Evolutionary conservation across 2,329 filamentous ascomycete genomes (phyloP).

Genomic region (Colletotrichum magnum): DNA sequence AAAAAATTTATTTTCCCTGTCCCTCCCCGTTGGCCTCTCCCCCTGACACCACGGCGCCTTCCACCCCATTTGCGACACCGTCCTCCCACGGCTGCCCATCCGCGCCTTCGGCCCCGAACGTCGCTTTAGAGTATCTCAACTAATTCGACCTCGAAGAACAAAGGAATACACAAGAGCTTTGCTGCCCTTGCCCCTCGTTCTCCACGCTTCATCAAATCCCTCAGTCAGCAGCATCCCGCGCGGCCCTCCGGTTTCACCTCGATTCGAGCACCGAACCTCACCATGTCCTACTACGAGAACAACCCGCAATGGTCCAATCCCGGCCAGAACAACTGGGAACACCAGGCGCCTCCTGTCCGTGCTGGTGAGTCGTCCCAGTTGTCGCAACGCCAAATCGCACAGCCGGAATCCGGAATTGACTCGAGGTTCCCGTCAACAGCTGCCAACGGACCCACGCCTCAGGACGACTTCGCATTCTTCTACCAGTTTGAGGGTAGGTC

Average conservation of each 20-base stretch:
- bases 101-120: slow-evolving; percentile 35
- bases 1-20: slow-evolving; percentile 41
- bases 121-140: slow-evolving; percentile 26
- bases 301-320: slow-evolving; percentile 58
- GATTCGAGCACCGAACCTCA: slow-evolving; percentile 29
- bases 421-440: slow-evolving; percentile 61
- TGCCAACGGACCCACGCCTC: slow-evolving; percentile 80
- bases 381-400: slow-evolving; percentile 35
- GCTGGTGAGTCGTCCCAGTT: slow-evolving; percentile 46
- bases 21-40: slow-evolving; percentile 39
- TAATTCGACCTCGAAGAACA: slow-evolving; percentile 35
- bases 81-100: slow-evolving; percentile 33
- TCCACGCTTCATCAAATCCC: slow-evolving; percentile 3
- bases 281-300: slow-evolving; percentile 62
- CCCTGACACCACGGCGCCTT: slow-evolving; percentile 40
- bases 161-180: neutral
- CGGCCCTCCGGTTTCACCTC: slow-evolving; percentile 29
- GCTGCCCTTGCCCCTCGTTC: neutral
- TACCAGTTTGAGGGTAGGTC: slow-evolving; percentile 91
- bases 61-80: slow-evolving; percentile 39
- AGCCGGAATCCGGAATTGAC: slow-evolving; percentile 36
- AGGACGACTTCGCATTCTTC: slow-evolving; percentile 86
- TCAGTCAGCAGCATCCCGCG: slow-evolving; percentile 15
- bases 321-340: slow-evolving; percentile 61
- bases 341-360: slow-evolving; percentile 59